Evolutionary conservation across 2,329 filamentous ascomycete species (phyloP).

Genomic region (Penicillium rolfsii): DNA sequence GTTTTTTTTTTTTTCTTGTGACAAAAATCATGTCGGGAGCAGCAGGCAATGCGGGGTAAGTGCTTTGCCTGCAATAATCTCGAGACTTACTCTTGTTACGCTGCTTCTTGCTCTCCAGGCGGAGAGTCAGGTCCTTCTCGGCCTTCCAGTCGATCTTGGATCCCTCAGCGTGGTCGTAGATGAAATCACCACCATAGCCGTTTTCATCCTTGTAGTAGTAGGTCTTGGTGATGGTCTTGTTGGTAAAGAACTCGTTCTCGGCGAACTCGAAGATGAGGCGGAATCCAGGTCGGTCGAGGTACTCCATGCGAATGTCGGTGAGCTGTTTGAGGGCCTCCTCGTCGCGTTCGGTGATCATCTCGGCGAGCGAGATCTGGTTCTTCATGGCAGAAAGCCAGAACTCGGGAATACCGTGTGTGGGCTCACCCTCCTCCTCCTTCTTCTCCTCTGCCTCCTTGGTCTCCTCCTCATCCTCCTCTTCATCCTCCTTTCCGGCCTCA

Average conservation of each 20-base stretch:
- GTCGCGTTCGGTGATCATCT: conserved; percentile 98
- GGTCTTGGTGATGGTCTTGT: conserved; percentile 96
- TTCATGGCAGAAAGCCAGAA: conserved; percentile 99
- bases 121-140: conserved; percentile 89
- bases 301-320: conserved; percentile 96
- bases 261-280: conserved; percentile 96
- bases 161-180: conserved; percentile 98
- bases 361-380: conserved; percentile 94
- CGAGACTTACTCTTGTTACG: conserved; percentile 88
- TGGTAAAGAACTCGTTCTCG: conserved; percentile 95
- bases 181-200: conserved; percentile 98
- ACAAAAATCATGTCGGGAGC: neutral
- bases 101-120: conserved; percentile 99
- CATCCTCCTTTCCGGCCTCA: conserved; percentile 79
- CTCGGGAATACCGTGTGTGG: conserved; percentile 83
- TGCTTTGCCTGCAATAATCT: neutral
- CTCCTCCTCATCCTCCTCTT: conserved; percentile 68
- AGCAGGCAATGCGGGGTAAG: neutral
- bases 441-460: conserved; percentile 61
- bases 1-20: too few species aligned
- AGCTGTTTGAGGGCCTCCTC: conserved; percentile 90
- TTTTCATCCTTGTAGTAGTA: conserved; percentile 99
- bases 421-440: conserved; percentile 52
- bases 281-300: conserved; percentile 97
- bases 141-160: conserved; percentile 98